Evolutionary conservation across 1,139 yeast genomes (phyloP).

Genomic region (Pichia sp.): DNA sequence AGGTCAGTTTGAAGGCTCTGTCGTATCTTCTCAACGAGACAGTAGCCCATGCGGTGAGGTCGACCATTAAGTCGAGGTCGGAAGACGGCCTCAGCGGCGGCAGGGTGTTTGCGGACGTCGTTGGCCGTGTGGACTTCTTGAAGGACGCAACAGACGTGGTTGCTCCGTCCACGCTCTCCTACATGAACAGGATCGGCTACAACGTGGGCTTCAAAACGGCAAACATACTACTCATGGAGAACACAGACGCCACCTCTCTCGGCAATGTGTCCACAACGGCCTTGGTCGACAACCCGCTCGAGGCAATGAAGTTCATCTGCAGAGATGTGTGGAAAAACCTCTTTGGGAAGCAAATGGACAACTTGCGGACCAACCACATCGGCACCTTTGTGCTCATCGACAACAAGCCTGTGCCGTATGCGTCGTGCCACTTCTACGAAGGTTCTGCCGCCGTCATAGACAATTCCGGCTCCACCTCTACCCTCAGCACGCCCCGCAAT

Average conservation of each 20-base stretch:
- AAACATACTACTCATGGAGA: slow-evolving; percentile 9
- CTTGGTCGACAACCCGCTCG: slow-evolving; percentile 35
- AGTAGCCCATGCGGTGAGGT: slow-evolving; percentile 8
- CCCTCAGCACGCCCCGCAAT: background rate
- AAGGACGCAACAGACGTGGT: background rate
- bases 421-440: slow-evolving; percentile 1
- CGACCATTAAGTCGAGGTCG: background rate
- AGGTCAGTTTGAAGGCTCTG: slow-evolving; percentile 9
- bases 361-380: slow-evolving; percentile 84
- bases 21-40: slow-evolving; percentile 12
- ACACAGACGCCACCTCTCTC: slow-evolving; percentile 1
- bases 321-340: slow-evolving; percentile 83
- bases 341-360: slow-evolving; percentile 85
- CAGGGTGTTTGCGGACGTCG: slow-evolving; percentile 16
- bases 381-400: slow-evolving; percentile 79
- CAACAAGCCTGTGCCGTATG: slow-evolving; percentile 33
- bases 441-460: background rate
- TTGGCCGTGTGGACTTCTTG: slow-evolving; percentile 3
- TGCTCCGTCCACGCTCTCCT: slow-evolving; percentile 6
- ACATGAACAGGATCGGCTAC: slow-evolving; percentile 12
- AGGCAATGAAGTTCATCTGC: slow-evolving; percentile 87
- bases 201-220: slow-evolving; percentile 15
- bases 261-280: slow-evolving; percentile 10
- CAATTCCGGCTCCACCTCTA: background rate
- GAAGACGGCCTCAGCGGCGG: slow-evolving; percentile 10